Evolutionary conservation across 2,329 filamentous ascomycete species (phyloP), one percentile per base, ranked within the genome.

Genomic region (Arthrobotrys pseudoclavata): DNA sequence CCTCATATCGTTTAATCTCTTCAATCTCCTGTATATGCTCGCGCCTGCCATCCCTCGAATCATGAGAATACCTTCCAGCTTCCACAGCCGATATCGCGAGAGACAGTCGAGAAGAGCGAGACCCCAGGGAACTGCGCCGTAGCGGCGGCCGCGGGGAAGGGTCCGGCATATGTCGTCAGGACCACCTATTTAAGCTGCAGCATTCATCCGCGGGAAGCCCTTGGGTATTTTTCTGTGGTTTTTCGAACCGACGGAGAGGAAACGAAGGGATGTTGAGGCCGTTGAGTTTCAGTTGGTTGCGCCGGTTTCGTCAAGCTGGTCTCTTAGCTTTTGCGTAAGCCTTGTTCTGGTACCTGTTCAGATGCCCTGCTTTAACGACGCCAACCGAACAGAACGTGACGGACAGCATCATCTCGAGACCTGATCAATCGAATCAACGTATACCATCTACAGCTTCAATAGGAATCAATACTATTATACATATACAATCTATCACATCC

Each of bases 1-100:
- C 89, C 86, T 97, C 96, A 85, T 99, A 99, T 85, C 95, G 89
- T 85, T 97, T 97, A 83, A 99, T 98, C 86, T 97, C 92, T 26
- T 92, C 94, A 83, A 99, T 97, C 85, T 99, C 96, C 83, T 98
- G 94, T 78, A 94, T 92, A 80, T 91, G 88, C 82, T 92, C 89
- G 69, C 87, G 52, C 24, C 67, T 15, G 15, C 71, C 60, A 15
- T 68, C 55, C 89, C 29, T 86, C 84, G 37, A 83, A 86, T 10
- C 86, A 85, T 67, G 74, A 42, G 74, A 66, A 60, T 86, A 85
- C 76, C 85, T 85, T 18, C 85, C 85, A 76, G 86, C 85, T 76
- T 90, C 87, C 83, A 93, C 91, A 22, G 82, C 88, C 68, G 90
- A 91, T 70, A 92, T 86, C 40, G 89, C 89, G 76, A 90, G 91